Evolutionary conservation across 495 filamentous ascomycete species (phyloP), one percentile per base, ranked within the genome.

Genomic region (Tuber indicum): DNA sequence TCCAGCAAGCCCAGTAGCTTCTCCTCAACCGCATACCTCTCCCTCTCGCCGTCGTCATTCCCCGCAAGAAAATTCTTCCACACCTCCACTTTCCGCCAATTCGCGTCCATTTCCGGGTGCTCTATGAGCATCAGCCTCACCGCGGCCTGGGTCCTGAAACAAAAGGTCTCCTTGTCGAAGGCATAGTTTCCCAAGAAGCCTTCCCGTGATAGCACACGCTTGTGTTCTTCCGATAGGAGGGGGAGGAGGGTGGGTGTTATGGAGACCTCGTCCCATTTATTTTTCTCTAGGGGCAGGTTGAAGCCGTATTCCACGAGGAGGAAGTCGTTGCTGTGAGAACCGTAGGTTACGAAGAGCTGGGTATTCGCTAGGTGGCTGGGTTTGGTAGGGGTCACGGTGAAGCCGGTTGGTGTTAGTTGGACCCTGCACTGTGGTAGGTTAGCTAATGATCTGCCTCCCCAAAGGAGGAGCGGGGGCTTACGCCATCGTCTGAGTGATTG

Each of bases 221-320:
- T 87, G 70, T 89, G 86, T 6, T 78, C 78, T 0, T 79, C 69
- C 32, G 79, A 85, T n/a, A 92, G 78, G 43, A 86, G 85, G 42
- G 86, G 86, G 47, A 92, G 84, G 73, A 96, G 84, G 39, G 88
- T 87, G 58, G 91, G 89, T 80, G 95, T 92, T 1, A 96, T 87
- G n/a, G 85, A 86, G 12, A 91, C 82, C 78, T 88, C 87, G 78
- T 96, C 93, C 84, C 87, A 91, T 21, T 85, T 84, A 78, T 94
- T 94, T n/a, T 86, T 80, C 12, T 87, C 87, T 9, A 77, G 74
- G 5, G 80, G 46, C 39, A 94, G 87, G 73, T 91, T 88, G 81
- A 96, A 96, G 0, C 93, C 93, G 85, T 96, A 96, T 86, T 97
- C 94, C 4, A 89, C 88, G 7, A 97, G 87, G 7, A 92, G 87